A percentile compares a stretch with the other conserved stretches of the same genome.
These are phyloP conservation scores for Venturia carpophila DNA, from an alignment of 2,329 filamentous ascomycete species.

Conservation along the genomic window DNA sequence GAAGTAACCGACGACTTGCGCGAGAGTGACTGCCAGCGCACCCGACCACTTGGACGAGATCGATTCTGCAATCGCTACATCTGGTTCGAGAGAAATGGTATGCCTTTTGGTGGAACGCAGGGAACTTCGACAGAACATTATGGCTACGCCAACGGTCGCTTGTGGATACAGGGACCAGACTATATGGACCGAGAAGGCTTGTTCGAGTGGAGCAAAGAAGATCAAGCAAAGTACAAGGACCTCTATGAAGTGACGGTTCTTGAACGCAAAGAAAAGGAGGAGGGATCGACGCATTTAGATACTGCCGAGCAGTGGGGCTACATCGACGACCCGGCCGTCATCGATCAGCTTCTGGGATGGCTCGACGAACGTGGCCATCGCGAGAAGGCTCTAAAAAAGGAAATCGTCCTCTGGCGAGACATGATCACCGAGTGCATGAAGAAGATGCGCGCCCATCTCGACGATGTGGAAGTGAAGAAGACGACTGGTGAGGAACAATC, in stretches of 20 bases:
- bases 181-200: slow-evolving; percentile 80
- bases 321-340: slow-evolving; percentile 68
- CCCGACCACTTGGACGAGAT: slow-evolving; percentile 82
- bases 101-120: slow-evolving; percentile 87
- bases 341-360: slow-evolving; percentile 79
- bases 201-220: slow-evolving; percentile 65
- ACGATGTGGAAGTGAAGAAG: slow-evolving; percentile 43
- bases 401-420: slow-evolving; percentile 67
- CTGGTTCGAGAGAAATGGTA: slow-evolving; percentile 98
- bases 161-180: slow-evolving; percentile 95
- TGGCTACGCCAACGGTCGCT: slow-evolving; percentile 83
- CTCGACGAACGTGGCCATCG: slow-evolving; percentile 79
- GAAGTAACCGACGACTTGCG: slow-evolving; percentile 85
- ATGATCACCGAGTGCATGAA: slow-evolving; percentile 74
- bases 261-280: slow-evolving; percentile 77
- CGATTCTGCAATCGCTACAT: slow-evolving; percentile 98
- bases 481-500: slow-evolving; percentile 40
- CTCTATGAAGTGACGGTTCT: slow-evolving; percentile 75
- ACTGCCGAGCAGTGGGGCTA: slow-evolving; percentile 84
- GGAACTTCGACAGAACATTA: slow-evolving; percentile 80
- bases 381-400: slow-evolving; percentile 80
- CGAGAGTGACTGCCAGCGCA: slow-evolving; percentile 87
- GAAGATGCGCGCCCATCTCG: slow-evolving; percentile 66
- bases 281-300: slow-evolving; percentile 70
- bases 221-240: slow-evolving; percentile 66